Conservation (phyloP, 495 filamentous ascomycete species). For the Pyronema omphalodes region DNA sequence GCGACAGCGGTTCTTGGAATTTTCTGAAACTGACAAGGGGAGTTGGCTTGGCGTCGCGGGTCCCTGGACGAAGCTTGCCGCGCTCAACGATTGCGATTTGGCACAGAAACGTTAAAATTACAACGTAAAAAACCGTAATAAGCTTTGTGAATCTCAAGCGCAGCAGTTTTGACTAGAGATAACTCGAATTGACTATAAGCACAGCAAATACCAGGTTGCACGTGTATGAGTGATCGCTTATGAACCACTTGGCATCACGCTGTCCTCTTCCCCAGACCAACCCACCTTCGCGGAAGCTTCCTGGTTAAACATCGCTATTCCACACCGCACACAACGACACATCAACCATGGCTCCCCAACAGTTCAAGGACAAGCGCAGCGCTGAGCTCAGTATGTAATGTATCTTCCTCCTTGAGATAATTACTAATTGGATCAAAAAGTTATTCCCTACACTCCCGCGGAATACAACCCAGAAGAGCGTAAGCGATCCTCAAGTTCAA, state of each 20-base stretch:
- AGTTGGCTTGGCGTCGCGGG: neutral
- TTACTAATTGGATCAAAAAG: conserved; percentile 7
- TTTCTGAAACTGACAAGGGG: neutral
- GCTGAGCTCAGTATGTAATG: conserved; percentile 15
- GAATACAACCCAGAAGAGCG: conserved; percentile 18
- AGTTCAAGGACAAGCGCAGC: conserved; percentile 23
- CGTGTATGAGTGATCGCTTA: neutral
- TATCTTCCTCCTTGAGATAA: neutral
- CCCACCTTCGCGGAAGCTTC: neutral
- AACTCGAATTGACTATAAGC: too few relatives aligned
- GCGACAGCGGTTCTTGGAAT: neutral
- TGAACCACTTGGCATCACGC: neutral
- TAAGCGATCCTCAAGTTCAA: neutral
- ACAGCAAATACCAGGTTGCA: too few relatives aligned
- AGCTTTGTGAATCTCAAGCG: too few relatives aligned
- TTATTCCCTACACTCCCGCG: conserved; percentile 19
- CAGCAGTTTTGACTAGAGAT: too few relatives aligned
- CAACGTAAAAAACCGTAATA: too few relatives aligned
- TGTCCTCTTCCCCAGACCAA: neutral
- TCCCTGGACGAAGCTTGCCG: neutral
- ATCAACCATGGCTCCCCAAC: neutral
- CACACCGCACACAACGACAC: neutral
- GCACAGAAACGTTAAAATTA: too few relatives aligned
- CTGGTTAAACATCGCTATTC: neutral
- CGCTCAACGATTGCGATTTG: too few relatives aligned